Evolutionary conservation across 352 stramenopile genomes (phyloP).

Genomic region (Globisporangium paroecandrum): DNA sequence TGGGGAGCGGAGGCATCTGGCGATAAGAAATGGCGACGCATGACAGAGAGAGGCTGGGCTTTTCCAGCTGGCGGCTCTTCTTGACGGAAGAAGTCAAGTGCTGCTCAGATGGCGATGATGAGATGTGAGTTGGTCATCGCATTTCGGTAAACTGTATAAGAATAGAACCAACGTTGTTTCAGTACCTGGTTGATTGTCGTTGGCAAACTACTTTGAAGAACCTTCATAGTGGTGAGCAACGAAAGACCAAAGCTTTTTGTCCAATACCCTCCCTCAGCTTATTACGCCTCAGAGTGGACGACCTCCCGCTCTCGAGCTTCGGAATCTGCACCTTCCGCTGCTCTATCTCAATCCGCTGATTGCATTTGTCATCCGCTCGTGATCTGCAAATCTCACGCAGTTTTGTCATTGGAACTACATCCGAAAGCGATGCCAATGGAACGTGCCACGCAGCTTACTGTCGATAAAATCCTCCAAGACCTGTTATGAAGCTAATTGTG

Average conservation of each 20-base stretch:
- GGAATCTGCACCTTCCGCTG: no score
- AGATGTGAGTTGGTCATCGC: neutral
- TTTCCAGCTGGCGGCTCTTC: neutral
- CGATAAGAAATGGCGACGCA: neutral
- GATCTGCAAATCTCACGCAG: no score
- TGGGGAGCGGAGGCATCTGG: neutral
- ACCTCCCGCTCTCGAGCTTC: no score
- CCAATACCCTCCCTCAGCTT: no score
- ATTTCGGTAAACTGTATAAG: neutral
- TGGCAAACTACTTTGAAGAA: neutral
- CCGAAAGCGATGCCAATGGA: neutral
- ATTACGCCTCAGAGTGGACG: no score
- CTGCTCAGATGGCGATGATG: neutral
- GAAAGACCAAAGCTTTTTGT: no score
- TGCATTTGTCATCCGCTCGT: no score
- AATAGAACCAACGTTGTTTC: neutral
- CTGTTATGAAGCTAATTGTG: no score
- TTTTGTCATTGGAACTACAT: neutral
- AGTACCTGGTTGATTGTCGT: neutral
- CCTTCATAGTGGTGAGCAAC: no score
- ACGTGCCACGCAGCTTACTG: neutral
- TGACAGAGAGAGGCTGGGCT: neutral
- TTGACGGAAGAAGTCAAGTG: neutral
- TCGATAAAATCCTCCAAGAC: no score
- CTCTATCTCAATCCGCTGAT: no score